Evolutionary conservation across 2,329 filamentous ascomycete genomes (phyloP), one percentile per base, ranked within the genome.

Genomic region (Penicillium sp.): DNA sequence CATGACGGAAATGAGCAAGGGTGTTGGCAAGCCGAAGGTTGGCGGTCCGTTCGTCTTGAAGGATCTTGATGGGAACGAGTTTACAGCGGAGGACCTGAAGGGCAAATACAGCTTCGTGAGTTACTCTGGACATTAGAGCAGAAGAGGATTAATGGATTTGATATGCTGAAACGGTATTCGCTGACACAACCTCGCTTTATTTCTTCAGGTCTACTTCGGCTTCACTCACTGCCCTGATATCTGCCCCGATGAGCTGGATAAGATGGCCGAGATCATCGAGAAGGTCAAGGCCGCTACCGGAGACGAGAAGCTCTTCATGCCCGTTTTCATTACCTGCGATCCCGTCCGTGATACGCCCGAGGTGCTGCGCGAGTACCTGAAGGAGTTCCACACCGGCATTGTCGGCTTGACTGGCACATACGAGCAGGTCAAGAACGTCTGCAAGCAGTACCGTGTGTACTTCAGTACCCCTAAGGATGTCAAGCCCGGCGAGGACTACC

Each of bases 151-250:
- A 25, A n/a, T 36, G 12, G 19, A 17, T n/a, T 7, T 31, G 2
- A 9, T 10, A 17, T 17, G 6, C 7, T 19, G 6, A 8, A 39
- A 35, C 7, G 31, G 5, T 36, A 23, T 23, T 17, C 50, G 42
- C 61, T 66, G 36, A 60, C 45, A 17, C 8, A 33, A 31, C 1
- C 21, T 44, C 27, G 13, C 19, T 27, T 59, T 2, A 1, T 39
- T 47, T 9, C 23, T 57, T 5, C 7, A 94, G 91, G 87, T 97
- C 38, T 99, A 99, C 79, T 99, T 99, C 74, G 94, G 94, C 70
- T 99, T 99, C 83, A 93, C 91, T 9, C 93, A 97, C 77, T 99
- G 94, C 75, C 94, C 94, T 25, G 94, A 99, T 74, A 99, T 99
- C 73, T 99, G 94, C 80, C 94, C 94, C 35, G 94, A 99, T 72